Evolutionary conservation across 139 green algal species (phyloP), one percentile per base, ranked within the genome.

Genomic region (Astrephomene gubernaculifera): DNA sequence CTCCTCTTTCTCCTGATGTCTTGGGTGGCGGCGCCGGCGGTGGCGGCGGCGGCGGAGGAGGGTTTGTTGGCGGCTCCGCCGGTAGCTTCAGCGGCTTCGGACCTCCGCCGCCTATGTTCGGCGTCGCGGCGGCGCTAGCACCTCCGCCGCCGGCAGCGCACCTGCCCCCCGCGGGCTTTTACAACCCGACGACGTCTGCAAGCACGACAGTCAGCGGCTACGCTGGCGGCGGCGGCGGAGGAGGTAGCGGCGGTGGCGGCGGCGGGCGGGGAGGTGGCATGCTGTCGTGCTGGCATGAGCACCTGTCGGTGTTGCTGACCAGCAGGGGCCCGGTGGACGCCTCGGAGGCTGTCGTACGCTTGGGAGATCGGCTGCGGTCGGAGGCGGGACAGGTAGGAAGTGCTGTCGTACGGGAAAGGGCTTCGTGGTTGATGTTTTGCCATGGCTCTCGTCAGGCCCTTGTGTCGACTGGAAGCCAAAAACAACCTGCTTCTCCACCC

Each of bases 271-370:
- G 33, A 22, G 25, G 38, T 29, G 35, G 49, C 24, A 45, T 97
- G 72, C 44, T 96, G 68, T 54, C 29, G 10, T 38, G 88, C 6
- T 98, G 95, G 95, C 90, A 90, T 19, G 79, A 93, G 38, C 94
- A 98, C 79, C 79, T 98, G 36, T 94, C 95, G 0, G 90, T 96
- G 12, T 78, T 98, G 68, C 92, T 92, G 6, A 89, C 89, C 5
- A 95, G 93, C 43, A 74, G 87, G 31, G 87, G 86, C 0, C 41
- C 83, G 4, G 81, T 86, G 22, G 94, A 89, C 0, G 88, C 92
- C 65, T 87, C 92, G 12, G 72, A 84, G 7, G 90, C 94, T 19
- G 90, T 98, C 27, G 21, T 88, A 36, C 79, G 88, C 43, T 87
- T 98, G 63, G 95, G 94, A 21, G 93, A 96, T 70, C 61, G 86